phyloP scores from a whole-genome alignment of 768 basidiomycete genomes.

The Naganishia onofrii region DNA sequence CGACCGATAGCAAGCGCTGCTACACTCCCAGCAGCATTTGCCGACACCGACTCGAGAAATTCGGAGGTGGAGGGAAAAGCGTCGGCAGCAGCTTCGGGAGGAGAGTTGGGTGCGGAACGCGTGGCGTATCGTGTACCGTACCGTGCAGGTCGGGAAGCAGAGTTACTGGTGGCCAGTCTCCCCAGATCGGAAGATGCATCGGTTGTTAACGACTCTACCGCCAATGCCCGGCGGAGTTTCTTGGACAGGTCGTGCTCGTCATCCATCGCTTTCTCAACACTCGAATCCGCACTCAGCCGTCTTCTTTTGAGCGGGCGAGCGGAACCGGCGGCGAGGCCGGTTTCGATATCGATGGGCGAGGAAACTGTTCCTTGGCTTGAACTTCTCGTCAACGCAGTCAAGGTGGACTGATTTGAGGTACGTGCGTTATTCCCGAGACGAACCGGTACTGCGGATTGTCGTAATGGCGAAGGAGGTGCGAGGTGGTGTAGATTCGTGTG shows the following conservation, averaged over 20 bases:
- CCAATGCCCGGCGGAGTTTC: not conserved
- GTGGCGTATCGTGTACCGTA: constrained; percentile 12
- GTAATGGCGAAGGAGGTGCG: constrained; percentile 1
- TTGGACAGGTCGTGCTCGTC: constrained; percentile 12
- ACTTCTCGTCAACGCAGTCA: constrained; percentile 7
- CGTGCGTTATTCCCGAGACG: not conserved
- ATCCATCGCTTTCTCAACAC: not conserved
- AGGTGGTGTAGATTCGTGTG: not conserved
- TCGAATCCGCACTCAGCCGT: constrained; percentile 4
- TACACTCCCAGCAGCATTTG: not conserved
- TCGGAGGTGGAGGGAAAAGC: not conserved
- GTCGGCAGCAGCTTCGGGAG: not conserved
- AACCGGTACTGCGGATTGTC: constrained; percentile 18
- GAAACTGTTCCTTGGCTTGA: not conserved
- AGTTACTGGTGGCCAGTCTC: not conserved
- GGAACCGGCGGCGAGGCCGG: too few relatives aligned
- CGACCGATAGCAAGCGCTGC: not conserved
- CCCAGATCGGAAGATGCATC: not conserved
- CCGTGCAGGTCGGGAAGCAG: not conserved
- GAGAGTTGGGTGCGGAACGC: constrained; percentile 18
- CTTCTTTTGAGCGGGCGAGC: not conserved
- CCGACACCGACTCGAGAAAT: not conserved
- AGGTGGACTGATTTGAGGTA: not conserved
- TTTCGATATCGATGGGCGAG: not conserved
- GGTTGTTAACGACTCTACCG: not conserved